These are phyloP conservation scores for Echinosophora koreensis DNA, from an alignment of 306 rosid genomes.

Conservation along the genomic window DNA sequence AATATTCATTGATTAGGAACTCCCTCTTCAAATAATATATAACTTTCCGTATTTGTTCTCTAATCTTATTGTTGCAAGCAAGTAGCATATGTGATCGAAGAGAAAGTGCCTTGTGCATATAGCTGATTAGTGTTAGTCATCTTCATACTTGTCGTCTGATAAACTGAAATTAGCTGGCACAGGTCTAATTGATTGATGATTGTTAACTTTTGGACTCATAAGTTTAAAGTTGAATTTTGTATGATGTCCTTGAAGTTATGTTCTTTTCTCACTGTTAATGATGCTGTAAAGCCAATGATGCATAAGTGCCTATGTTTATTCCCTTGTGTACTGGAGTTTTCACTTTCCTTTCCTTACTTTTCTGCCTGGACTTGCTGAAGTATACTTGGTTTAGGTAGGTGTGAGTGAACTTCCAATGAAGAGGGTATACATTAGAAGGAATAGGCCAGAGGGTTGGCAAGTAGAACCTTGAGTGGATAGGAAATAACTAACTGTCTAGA, in stretches of 20 bases:
- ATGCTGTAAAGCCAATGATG: background rate
- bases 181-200: background rate
- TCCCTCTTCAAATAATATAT: background rate
- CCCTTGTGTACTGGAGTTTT: background rate
- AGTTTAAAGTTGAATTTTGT: background rate
- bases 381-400: background rate
- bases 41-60: background rate
- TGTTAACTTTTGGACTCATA: background rate
- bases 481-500: too few species aligned
- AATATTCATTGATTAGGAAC: constrained; percentile 13
- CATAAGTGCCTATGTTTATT: background rate
- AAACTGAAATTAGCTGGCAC: background rate
- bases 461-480: too few species aligned
- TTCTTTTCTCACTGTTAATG: background rate
- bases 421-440: too few species aligned
- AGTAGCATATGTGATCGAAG: constrained; percentile 10
- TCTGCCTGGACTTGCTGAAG: background rate
- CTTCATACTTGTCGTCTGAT: background rate
- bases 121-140: background rate
- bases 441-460: too few species aligned
- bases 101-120: background rate
- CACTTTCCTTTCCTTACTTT: background rate
- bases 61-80: constrained; percentile 4
- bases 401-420: too few species aligned
- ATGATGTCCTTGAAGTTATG: background rate